Conservation (phyloP, 2,329 filamentous ascomycete genomes). For the Sporothrix globosa region DNA sequence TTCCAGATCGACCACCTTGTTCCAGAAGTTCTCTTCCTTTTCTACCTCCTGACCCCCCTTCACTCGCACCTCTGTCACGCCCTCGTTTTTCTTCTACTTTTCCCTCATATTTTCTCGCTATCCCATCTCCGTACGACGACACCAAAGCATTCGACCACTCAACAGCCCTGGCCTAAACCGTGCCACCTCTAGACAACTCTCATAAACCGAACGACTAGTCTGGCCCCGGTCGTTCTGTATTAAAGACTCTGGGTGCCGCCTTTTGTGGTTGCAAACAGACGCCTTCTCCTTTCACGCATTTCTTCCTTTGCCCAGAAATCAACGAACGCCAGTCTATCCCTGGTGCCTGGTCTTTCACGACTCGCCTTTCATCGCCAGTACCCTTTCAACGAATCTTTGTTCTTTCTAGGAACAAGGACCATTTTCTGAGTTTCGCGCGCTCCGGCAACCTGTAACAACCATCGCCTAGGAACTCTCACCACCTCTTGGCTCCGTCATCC, state of each 20-base stretch:
- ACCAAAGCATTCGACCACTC: constrained; percentile 4
- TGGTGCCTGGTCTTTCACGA: background rate
- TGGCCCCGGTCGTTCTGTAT: background rate
- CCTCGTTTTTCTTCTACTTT: background rate
- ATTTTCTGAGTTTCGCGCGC: background rate
- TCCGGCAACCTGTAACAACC: constrained; percentile 22
- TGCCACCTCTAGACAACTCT: constrained; percentile 4
- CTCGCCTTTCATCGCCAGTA: background rate
- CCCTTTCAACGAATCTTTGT: background rate
- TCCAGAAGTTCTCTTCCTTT: constrained; percentile 4
- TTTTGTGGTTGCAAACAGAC: background rate
- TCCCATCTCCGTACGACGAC: background rate
- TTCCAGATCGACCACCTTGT: constrained; percentile 18
- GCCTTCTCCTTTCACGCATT: background rate
- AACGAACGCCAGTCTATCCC: background rate
- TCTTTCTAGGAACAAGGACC: background rate
- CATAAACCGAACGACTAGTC: background rate
- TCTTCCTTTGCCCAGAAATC: constrained; percentile 1
- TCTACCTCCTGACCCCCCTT: background rate
- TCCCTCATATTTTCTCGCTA: background rate
- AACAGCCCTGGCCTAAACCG: constrained; percentile 1
- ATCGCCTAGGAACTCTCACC: background rate
- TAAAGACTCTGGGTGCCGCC: constrained; percentile 9
- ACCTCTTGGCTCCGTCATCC: constrained; percentile 22
- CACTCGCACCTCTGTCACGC: background rate